Base-by-base conservation (phyloP, 2,329 filamentous ascomycete genomes). In the Fusarium sp. region DNA sequence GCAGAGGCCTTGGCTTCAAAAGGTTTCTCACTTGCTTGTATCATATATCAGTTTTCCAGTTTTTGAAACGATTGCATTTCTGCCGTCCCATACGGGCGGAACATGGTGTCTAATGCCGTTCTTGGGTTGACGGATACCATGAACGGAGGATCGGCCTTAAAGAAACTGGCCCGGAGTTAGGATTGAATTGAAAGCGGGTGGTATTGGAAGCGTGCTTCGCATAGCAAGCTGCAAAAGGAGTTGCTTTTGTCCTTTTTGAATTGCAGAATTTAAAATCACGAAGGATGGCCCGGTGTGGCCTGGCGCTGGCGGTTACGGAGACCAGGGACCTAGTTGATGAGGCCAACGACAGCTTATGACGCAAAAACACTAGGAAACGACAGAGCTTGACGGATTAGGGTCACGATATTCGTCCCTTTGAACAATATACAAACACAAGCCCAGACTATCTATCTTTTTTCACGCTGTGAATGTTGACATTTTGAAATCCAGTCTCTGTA, bases 21-120 rank as follows among this genome's bases (percentile, higher is more conserved):
- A 49, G 53, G 64, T 65, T 69, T 56, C 52, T 69, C 59, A 63
- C 66, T 58, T 62, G 57, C 65, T 74, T 68, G 67, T 73, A 74
- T 68, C 69, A 75, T 78, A 76, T 78, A 79, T 72, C 72, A 79
- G 73, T 56, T 62, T 65, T 75, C 59, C 53, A 56, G 62, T 53
- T 69, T 70, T 69, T 71, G 46, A 51, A 61, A 68, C 52, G 49
- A 66, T 68, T 61, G 69, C 49, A 66, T 72, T 75, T 75, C 51
- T 65, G 48, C 61, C 62, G 63, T 63, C 62, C 61, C 32, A 25
- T 24, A 53, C 40, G 48, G 65, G 69, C 62, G 63, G 51, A 44
- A 59, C 24, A 70, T 38, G 62, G 55, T 58, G 73, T 59, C 43
- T 51, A 47, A 54, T 40, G 43, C 51, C 58, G 57, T 58, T 58